Conservation (phyloP, 441 rosid genomes). For the Erodium texanum region DNA sequence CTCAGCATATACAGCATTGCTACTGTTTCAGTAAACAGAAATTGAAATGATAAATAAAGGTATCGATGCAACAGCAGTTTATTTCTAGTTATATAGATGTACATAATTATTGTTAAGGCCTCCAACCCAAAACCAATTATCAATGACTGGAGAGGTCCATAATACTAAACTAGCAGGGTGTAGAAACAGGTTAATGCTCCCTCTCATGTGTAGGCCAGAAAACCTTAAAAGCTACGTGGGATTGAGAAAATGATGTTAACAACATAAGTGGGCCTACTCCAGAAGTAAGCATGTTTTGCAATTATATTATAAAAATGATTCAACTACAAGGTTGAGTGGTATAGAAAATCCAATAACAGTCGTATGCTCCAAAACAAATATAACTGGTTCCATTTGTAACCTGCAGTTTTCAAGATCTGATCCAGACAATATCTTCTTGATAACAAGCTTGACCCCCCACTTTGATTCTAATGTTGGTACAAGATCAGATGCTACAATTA, state of each 20-base stretch:
- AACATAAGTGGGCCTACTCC: not conserved
- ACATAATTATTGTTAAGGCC: not conserved
- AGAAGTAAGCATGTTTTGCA: not conserved
- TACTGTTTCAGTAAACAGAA: constrained; percentile 12
- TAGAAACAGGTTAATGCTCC: not conserved
- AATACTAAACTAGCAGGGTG: not conserved
- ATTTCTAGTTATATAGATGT: not conserved
- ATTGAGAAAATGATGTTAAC: not conserved
- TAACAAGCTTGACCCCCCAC: constrained; percentile 67
- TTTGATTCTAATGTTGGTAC: constrained; percentile 69
- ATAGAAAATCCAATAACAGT: not conserved
- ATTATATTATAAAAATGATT: not conserved
- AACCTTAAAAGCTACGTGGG: not conserved
- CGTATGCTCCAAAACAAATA: not conserved
- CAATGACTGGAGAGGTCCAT: not conserved
- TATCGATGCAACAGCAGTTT: not conserved
- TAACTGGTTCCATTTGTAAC: constrained; percentile 29
- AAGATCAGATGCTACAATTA: constrained; percentile 79
- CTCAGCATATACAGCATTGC: constrained; percentile 17
- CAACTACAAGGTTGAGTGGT: constrained; percentile 1
- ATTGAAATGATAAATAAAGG: constrained; percentile 2
- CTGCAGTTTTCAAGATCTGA: constrained; percentile 92
- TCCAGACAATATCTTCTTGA: constrained; percentile 62
- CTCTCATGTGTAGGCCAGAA: not conserved
- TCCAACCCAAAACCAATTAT: not conserved